A percentile compares a stretch with the other conserved stretches of the same genome.
Conservation (phyloP, 768 basidiomycete species). For the Calocera viscosa region DNA sequence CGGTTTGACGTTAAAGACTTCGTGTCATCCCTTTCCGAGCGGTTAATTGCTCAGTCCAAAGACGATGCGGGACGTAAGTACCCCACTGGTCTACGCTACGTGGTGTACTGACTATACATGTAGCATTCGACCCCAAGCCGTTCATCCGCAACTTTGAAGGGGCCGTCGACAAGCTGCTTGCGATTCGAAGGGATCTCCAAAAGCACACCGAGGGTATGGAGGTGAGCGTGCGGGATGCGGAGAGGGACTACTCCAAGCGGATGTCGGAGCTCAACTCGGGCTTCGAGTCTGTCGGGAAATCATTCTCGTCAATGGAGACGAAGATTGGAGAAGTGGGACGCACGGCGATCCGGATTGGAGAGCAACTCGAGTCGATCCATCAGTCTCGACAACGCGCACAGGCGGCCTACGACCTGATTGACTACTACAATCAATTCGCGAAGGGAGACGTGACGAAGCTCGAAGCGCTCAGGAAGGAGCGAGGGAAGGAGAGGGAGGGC, state of each 20-base stretch:
- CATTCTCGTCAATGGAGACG: constrained; percentile 79
- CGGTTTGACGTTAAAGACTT: constrained; percentile 91
- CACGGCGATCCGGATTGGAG: constrained; percentile 92
- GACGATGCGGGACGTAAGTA: constrained; percentile 65
- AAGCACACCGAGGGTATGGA: constrained; percentile 84
- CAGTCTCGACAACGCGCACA: constrained; percentile 84
- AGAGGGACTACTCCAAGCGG: constrained; percentile 87
- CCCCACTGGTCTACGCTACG: constrained; percentile 17
- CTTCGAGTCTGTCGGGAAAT: constrained; percentile 85
- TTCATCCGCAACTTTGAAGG: constrained; percentile 87
- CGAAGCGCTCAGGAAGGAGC: constrained; percentile 68
- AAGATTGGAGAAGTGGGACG: constrained; percentile 87
- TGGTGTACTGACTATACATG: not conserved
- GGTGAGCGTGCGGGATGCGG: constrained; percentile 74
- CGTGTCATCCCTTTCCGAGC: constrained; percentile 73
- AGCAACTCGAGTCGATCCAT: constrained; percentile 90
- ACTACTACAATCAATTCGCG: constrained; percentile 87
- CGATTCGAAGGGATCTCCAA: constrained; percentile 81
- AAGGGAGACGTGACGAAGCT: constrained; percentile 62
- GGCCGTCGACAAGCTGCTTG: constrained; percentile 77
- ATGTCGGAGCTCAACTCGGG: constrained; percentile 86
- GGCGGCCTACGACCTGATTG: constrained; percentile 84
- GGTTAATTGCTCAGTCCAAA: constrained; percentile 74
- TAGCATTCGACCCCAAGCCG: constrained; percentile 89
- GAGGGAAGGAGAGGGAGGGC: constrained; percentile 55